Evolutionary conservation across 495 filamentous ascomycete species (phyloP).

Genomic region (Alectoria sarmentosa): DNA sequence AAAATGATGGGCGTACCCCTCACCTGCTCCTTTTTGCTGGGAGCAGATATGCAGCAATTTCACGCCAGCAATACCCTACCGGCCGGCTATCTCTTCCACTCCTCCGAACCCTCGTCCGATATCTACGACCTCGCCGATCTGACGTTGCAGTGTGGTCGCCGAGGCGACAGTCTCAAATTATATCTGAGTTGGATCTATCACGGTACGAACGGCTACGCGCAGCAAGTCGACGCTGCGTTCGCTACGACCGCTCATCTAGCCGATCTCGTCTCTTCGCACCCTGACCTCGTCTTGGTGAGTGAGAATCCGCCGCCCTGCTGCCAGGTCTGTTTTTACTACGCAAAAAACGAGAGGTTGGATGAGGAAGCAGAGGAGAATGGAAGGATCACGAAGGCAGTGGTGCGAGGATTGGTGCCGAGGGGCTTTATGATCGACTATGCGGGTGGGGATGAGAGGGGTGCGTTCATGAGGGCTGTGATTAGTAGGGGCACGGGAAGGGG

Average conservation of each 20-base stretch:
- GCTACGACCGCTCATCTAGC: constrained; percentile 59
- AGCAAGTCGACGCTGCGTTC: constrained; percentile 63
- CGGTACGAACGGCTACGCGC: constrained; percentile 55
- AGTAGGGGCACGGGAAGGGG: constrained; percentile 64
- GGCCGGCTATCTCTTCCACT: constrained; percentile 83
- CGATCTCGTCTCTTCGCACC: constrained; percentile 41
- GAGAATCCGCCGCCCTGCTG: constrained; percentile 77
- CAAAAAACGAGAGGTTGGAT: constrained; percentile 50
- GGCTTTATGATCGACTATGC: constrained; percentile 97
- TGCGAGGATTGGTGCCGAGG: constrained; percentile 52
- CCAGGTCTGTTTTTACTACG: constrained; percentile 93
- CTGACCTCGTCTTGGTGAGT: constrained; percentile 63
- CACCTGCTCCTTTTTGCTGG: constrained; percentile 86
- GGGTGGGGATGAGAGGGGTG: constrained; percentile 57
- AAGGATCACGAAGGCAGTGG: constrained; percentile 60
- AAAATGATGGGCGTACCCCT: constrained; percentile 93
- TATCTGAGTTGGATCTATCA: constrained; percentile 86
- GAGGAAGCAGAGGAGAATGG: constrained; percentile 56
- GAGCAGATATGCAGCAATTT: constrained; percentile 64
- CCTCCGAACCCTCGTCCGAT: constrained; percentile 34
- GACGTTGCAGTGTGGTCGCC: constrained; percentile 85
- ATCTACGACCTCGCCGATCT: constrained; percentile 90
- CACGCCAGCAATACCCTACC: constrained; percentile 77
- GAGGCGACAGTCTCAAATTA: constrained; percentile 80
- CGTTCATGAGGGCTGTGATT: constrained; percentile 85